These are phyloP conservation scores for Pulveroboletus sp. DNA, from an alignment of 768 basidiomycete genomes.

Conservation along the genomic window DNA sequence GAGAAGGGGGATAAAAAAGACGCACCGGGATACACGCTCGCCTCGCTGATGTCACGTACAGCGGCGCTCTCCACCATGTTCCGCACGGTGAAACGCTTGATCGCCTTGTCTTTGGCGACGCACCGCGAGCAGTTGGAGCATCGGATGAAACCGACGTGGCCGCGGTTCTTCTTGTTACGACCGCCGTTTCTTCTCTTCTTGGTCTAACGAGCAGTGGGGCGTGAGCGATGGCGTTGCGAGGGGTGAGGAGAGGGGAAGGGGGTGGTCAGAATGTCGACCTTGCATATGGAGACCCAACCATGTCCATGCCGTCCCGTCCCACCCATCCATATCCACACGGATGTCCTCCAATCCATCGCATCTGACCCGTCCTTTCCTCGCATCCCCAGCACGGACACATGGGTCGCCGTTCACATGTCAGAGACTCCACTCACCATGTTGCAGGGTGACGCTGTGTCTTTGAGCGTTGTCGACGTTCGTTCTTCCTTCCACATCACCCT, in stretches of 20 bases:
- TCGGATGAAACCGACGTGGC: constrained; percentile 90
- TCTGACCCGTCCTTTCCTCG: background rate
- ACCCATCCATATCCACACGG: background rate
- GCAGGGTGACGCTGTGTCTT: constrained; percentile 10
- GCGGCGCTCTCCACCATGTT: constrained; percentile 99
- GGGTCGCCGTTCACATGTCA: background rate
- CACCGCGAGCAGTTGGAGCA: constrained; percentile 99
- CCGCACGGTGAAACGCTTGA: constrained; percentile 98
- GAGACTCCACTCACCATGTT: constrained; percentile 29
- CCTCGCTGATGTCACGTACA: constrained; percentile 94
- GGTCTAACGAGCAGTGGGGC: constrained; percentile 48
- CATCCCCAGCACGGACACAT: background rate
- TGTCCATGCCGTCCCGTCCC: too few relatives aligned
- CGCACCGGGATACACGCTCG: constrained; percentile 83
- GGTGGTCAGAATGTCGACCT: background rate
- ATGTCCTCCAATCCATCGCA: constrained; percentile 4
- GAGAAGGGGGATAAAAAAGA: too few relatives aligned
- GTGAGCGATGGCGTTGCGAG: constrained; percentile 1
- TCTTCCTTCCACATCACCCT: constrained; percentile 1
- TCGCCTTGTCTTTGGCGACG: constrained; percentile 98
- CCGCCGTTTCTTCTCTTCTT: constrained; percentile 99
- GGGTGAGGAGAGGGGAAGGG: background rate
- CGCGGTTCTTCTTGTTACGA: constrained; percentile 99
- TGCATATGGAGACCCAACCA: background rate
- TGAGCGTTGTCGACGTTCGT: constrained; percentile 15